Percentiles rank a stretch among this genome's conserved stretches.
These are phyloP conservation scores for Flueggea neowawraea DNA, from an alignment of 441 rosid genomes.

Conservation along the genomic window DNA sequence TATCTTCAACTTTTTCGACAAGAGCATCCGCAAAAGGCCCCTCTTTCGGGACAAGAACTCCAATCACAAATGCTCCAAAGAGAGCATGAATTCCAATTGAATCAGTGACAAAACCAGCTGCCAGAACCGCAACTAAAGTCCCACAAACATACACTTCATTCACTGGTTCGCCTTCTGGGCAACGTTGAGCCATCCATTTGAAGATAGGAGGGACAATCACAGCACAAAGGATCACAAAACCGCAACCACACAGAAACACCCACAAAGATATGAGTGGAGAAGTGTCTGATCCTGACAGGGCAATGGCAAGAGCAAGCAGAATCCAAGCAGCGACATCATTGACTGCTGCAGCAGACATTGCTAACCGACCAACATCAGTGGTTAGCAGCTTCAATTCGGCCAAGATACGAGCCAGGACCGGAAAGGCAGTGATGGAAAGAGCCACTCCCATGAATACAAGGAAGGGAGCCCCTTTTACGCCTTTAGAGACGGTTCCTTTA, in stretches of 20 bases:
- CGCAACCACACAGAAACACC: conserved; percentile 68
- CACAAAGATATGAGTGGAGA: conserved; percentile 66
- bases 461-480: conserved; percentile 50
- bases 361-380: conserved; percentile 80
- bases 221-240: conserved; percentile 34
- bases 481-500: conserved; percentile 44
- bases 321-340: conserved; percentile 94
- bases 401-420: conserved; percentile 88
- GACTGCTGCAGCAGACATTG: conserved; percentile 95
- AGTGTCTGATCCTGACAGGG: conserved; percentile 57
- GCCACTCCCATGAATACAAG: conserved; percentile 96
- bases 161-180: conserved; percentile 84
- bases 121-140: conserved; percentile 54
- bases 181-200: conserved; percentile 55
- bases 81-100: conserved; percentile 80
- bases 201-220: conserved; percentile 54
- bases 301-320: conserved; percentile 88
- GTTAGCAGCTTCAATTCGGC: conserved; percentile 92
- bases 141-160: conserved; percentile 69
- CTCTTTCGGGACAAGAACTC: conserved; percentile 79
- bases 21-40: conserved; percentile 80
- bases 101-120: conserved; percentile 72
- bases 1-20: conserved; percentile 87
- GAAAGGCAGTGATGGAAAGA: conserved; percentile 92
- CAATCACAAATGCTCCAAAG: conserved; percentile 87